These are phyloP conservation scores for Penicillium hordei DNA, from an alignment of 2,329 filamentous ascomycete genomes.

Conservation along the genomic window DNA sequence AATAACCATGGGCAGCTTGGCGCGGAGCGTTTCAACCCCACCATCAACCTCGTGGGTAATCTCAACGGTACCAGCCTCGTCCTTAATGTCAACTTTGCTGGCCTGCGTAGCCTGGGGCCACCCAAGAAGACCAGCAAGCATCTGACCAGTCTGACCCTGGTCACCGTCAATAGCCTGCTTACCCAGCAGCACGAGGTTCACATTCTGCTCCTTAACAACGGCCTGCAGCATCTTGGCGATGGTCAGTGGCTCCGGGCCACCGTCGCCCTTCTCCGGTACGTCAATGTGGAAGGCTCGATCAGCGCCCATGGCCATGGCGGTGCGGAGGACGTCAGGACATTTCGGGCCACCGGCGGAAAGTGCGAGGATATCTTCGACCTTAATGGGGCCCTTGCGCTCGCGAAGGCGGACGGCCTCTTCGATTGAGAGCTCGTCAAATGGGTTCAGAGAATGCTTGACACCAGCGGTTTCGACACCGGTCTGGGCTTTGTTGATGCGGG, in stretches of 20 bases:
- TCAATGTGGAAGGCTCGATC: constrained; percentile 90
- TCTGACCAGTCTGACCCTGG: constrained; percentile 92
- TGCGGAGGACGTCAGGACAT: constrained; percentile 82
- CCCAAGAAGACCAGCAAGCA: constrained; percentile 87
- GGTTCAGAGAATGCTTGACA: constrained; percentile 98
- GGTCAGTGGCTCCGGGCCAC: constrained; percentile 74
- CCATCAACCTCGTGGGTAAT: constrained; percentile 94
- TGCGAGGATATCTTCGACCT: constrained; percentile 88
- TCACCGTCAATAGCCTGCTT: constrained; percentile 99
- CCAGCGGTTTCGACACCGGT: constrained; percentile 89
- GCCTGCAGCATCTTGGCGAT: constrained; percentile 86
- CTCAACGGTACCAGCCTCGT: constrained; percentile 65
- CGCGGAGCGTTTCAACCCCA: constrained; percentile 82
- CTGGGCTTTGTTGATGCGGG: constrained; percentile 67
- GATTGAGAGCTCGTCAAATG: constrained; percentile 96
- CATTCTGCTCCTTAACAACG: constrained; percentile 78
- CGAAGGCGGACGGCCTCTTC: constrained; percentile 95
- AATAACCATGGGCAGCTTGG: constrained; percentile 86
- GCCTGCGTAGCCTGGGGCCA: constrained; percentile 97
- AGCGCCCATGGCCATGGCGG: constrained; percentile 97
- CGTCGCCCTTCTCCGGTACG: constrained; percentile 67
- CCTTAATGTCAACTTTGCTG: constrained; percentile 73
- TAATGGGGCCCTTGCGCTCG: constrained; percentile 74
- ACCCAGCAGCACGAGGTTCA: constrained; percentile 88
- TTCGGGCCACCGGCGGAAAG: constrained; percentile 87